A percentile compares a stretch with the other conserved stretches of the same genome.
Evolutionary conservation across 441 rosid genomes (phyloP).

Genomic region (Manihot esculenta): DNA sequence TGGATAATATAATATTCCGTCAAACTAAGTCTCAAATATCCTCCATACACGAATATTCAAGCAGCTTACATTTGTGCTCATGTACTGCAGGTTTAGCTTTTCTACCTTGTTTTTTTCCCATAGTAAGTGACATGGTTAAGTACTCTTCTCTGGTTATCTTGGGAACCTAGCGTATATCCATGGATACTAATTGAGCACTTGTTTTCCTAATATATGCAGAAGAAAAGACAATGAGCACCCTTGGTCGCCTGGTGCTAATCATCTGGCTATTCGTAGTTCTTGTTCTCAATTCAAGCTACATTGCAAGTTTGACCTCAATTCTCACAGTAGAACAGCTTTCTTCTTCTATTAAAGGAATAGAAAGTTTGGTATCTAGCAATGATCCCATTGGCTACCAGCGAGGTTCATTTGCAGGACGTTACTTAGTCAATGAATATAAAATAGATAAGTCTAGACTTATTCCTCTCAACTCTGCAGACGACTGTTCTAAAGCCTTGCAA

Average conservation of each 20-base stretch:
- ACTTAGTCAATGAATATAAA: constrained; percentile 21
- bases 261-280: constrained; percentile 40
- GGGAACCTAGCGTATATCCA: background rate
- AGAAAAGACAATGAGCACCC: constrained; percentile 33
- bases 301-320: constrained; percentile 21
- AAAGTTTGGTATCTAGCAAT: constrained; percentile 11
- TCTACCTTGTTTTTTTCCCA: constrained; percentile 88
- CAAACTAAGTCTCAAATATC: background rate
- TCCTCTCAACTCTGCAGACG: constrained; percentile 32
- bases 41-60: too few relatives aligned
- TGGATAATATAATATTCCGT: too few relatives aligned
- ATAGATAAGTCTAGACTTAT: constrained; percentile 32
- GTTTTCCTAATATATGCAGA: constrained; percentile 19
- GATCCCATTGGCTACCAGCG: constrained; percentile 15
- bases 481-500: constrained; percentile 27
- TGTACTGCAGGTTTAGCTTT: constrained; percentile 79
- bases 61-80: background rate
- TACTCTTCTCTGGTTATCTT: background rate
- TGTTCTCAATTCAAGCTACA: constrained; percentile 33
- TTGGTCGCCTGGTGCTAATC: constrained; percentile 32
- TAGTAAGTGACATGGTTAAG: constrained; percentile 46
- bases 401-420: constrained; percentile 26
- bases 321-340: constrained; percentile 20
- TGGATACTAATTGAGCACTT: background rate
- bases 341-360: constrained; percentile 16